Conservation (phyloP, 2,329 filamentous ascomycete species). For the Pseudogymnoascus sp. region DNA sequence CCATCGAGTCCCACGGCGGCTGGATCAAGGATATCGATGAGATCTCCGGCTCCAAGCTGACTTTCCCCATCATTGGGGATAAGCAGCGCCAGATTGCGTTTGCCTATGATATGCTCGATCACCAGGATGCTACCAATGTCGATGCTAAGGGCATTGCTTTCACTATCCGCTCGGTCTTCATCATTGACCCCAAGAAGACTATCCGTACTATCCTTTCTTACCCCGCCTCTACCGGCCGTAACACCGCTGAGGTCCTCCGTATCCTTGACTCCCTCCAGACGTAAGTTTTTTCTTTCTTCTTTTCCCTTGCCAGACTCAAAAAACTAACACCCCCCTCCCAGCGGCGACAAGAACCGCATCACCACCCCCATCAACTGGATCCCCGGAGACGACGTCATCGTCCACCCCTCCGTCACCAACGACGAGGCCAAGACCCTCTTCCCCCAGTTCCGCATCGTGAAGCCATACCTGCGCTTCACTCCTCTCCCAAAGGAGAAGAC, state of each 20-base stretch:
- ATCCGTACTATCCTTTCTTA: conserved; percentile 90
- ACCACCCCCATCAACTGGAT: conserved; percentile 89
- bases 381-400: conserved; percentile 84
- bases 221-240: conserved; percentile 82
- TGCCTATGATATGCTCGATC: conserved; percentile 76
- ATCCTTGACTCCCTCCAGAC: conserved; percentile 49
- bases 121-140: conserved; percentile 75
- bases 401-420: conserved; percentile 74
- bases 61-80: conserved; percentile 77
- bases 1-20: conserved; percentile 70
- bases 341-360: conserved; percentile 77
- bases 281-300: not conserved
- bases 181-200: conserved; percentile 90
- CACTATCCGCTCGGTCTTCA: conserved; percentile 90
- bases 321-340: not conserved
- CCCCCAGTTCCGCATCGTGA: conserved; percentile 63
- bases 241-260: conserved; percentile 71
- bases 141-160: conserved; percentile 79
- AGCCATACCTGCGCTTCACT: conserved; percentile 70
- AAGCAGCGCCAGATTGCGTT: conserved; percentile 71
- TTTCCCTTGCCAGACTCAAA: not conserved
- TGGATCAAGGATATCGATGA: conserved; percentile 90
- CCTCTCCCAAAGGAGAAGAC: conserved; percentile 49
- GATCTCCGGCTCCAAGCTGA: conserved; percentile 61
- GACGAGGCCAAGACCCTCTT: conserved; percentile 85